Evolutionary conservation across 768 basidiomycete species (phyloP).

Genomic region (Pleurotus giganteus): DNA sequence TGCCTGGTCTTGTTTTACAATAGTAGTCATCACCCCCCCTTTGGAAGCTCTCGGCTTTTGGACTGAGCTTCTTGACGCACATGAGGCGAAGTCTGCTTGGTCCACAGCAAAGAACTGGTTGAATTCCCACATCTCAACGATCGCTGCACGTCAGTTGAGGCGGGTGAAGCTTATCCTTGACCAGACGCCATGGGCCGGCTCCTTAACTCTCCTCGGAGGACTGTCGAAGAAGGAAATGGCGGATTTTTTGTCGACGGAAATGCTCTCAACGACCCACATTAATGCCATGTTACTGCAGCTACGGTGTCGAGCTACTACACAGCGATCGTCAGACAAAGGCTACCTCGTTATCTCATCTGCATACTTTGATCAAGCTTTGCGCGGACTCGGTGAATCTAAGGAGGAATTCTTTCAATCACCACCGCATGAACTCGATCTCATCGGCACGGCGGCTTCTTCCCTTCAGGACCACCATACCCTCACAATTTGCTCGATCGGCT

Average conservation of each 20-base stretch:
- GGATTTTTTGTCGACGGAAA: neutral
- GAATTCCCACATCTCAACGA: no score
- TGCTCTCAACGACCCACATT: neutral
- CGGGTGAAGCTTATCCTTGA: no score
- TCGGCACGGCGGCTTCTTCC: neutral
- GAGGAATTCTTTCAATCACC: neutral
- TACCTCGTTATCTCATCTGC: neutral
- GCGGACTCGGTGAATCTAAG: neutral
- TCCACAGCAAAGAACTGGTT: no score
- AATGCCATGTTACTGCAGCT: neutral
- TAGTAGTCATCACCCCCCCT: no score
- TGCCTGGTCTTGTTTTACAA: no score
- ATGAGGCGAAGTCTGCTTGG: no score
- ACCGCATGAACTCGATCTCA: neutral
- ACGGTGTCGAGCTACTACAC: neutral
- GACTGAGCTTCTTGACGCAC: no score
- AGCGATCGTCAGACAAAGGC: neutral
- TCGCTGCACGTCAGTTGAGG: no score
- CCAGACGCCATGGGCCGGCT: no score
- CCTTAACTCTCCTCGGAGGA: no score
- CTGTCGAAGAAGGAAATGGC: neutral
- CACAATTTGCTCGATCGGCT: neutral
- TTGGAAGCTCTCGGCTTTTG: no score
- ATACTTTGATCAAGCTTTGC: neutral
- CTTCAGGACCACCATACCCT: neutral